Conservation (phyloP, 2,329 filamentous ascomycete species). For the Sarocladium brachiariae region DNA sequence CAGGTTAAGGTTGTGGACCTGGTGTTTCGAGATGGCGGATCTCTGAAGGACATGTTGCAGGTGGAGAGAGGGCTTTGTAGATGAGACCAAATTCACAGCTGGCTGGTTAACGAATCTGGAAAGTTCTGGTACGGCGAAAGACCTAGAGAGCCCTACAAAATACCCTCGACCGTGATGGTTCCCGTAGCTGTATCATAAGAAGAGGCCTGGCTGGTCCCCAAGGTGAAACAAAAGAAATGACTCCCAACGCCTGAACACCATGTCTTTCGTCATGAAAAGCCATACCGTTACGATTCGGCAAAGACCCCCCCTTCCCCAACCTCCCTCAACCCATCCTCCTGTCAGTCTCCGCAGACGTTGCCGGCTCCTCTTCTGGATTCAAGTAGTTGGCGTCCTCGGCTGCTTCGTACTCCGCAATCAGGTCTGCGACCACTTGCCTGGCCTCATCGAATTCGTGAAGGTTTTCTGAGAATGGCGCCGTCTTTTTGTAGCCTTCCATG, state of each 20-base stretch:
- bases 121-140: too few species aligned
- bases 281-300: neutral
- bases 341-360: conserved; percentile 46
- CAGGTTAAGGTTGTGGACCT: neutral
- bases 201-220: neutral
- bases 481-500: conserved; percentile 93
- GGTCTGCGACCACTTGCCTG: conserved; percentile 79
- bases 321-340: conserved; percentile 36
- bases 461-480: conserved; percentile 85
- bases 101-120: too few species aligned
- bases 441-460: conserved; percentile 94
- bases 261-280: neutral
- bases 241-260: conserved; percentile 3
- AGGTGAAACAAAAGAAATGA: neutral
- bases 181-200: neutral
- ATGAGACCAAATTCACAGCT: too few species aligned
- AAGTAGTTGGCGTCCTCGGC: conserved; percentile 88
- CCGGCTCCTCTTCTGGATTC: conserved; percentile 57
- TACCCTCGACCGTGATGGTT: neutral
- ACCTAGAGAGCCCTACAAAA: too few species aligned
- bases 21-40: too few species aligned
- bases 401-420: conserved; percentile 93
- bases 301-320: neutral
- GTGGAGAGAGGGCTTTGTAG: too few species aligned
- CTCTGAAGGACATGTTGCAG: too few species aligned